Percentiles rank a stretch among this genome's conserved stretches.
Evolutionary conservation across 1,284 basidiomycete genomes (phyloP).

Genomic region (Malassezia yamatoensis): DNA sequence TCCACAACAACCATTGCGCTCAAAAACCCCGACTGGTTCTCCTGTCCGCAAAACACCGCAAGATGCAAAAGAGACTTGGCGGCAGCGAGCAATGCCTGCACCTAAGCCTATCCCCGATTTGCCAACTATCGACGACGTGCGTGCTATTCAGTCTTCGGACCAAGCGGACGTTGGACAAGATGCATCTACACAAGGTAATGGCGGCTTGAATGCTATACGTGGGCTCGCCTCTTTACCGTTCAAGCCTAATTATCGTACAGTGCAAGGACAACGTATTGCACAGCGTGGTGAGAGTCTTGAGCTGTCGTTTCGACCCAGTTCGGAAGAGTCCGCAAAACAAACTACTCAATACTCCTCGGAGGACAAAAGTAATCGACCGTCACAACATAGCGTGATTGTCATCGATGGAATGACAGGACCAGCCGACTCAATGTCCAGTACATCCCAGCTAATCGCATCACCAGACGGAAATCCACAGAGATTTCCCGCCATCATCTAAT

Average conservation of each 20-base stretch:
- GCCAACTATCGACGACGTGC: slow-evolving; percentile 44
- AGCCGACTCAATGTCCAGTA: not conserved
- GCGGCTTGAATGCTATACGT: not conserved
- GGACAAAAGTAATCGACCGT: too few relatives aligned
- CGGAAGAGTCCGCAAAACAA: not conserved
- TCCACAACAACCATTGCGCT: slow-evolving; percentile 20
- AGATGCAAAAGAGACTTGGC: not conserved
- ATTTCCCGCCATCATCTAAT: not conserved
- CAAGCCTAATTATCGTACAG: not conserved
- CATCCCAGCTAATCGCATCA: not conserved
- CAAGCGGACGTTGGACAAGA: slow-evolving; percentile 11
- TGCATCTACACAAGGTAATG: not conserved
- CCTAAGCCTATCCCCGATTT: slow-evolving; percentile 34
- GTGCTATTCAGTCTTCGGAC: slow-evolving; percentile 34
- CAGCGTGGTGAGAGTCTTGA: not conserved
- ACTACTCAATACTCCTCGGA: not conserved
- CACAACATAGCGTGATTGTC: not conserved
- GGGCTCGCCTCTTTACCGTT: not conserved
- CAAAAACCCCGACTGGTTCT: slow-evolving; percentile 19
- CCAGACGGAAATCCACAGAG: not conserved
- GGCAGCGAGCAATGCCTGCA: slow-evolving; percentile 17
- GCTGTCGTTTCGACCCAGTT: slow-evolving; percentile 3
- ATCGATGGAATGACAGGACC: not conserved
- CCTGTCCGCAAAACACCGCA: slow-evolving; percentile 18
- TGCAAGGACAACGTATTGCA: not conserved